Percentiles rank a stretch among this genome's conserved stretches.
phyloP scores from a whole-genome alignment of 2,329 filamentous ascomycete genomes.

The Microdochium bolleyi region DNA sequence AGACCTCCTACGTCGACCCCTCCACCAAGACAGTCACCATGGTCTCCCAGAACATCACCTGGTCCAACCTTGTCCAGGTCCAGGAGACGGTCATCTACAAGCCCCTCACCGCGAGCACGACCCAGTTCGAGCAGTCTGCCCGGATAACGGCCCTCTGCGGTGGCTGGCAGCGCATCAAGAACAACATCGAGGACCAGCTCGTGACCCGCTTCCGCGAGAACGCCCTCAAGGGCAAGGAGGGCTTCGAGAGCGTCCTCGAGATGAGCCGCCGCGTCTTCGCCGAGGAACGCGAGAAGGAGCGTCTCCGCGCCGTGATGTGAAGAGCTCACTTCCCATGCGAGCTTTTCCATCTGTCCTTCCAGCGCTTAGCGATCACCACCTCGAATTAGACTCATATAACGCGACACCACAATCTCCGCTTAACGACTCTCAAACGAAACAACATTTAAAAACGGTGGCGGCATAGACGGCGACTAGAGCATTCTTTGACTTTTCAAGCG shows the following conservation, averaged over 20 bases:
- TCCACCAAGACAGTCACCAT: conserved; percentile 81
- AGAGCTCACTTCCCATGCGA: neutral
- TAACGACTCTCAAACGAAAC: neutral
- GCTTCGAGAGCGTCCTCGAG: conserved; percentile 88
- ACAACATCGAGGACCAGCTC: conserved; percentile 87
- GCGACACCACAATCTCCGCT: neutral
- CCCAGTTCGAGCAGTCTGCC: conserved; percentile 81
- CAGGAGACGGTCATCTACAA: conserved; percentile 88
- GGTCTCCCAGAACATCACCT: conserved; percentile 92
- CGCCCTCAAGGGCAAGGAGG: conserved; percentile 80
- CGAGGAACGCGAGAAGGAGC: conserved; percentile 68
- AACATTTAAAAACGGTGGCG: neutral
- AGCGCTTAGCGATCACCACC: conserved; percentile 1
- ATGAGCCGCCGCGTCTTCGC: conserved; percentile 90
- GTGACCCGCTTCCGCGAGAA: conserved; percentile 89
- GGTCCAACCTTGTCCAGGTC: conserved; percentile 81
- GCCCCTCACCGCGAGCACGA: conserved; percentile 52
- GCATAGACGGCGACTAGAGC: neutral
- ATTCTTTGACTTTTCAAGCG: neutral
- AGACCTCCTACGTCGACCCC: conserved; percentile 92
- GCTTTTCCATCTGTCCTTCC: neutral
- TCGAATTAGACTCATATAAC: neutral
- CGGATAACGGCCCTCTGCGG: conserved; percentile 91
- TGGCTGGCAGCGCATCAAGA: conserved; percentile 95
- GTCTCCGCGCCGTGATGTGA: conserved; percentile 12